Conservation (phyloP, 2,329 filamentous ascomycete species). For the Diatrype stigma region DNA sequence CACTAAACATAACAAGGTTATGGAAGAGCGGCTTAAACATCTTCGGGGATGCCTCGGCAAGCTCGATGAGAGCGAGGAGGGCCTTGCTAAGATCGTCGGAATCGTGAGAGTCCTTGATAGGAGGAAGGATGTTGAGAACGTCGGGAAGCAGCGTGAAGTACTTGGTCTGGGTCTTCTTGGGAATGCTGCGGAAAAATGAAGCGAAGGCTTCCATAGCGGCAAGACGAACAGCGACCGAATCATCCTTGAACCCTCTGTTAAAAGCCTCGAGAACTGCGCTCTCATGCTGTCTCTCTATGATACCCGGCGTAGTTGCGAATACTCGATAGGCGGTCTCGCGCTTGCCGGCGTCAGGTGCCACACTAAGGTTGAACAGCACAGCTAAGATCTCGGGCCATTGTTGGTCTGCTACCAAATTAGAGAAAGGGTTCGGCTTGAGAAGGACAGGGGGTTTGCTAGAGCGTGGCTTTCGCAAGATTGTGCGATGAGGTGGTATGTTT, state of each 20-base stretch:
- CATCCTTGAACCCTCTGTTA: conserved; percentile 86
- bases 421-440: not conserved
- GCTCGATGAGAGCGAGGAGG: conserved; percentile 84
- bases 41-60: conserved; percentile 89
- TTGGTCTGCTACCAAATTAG: conserved; percentile 54
- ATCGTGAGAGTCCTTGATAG: conserved; percentile 86
- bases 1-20: conserved; percentile 86
- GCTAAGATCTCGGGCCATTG: conserved; percentile 86
- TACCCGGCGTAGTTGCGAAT: conserved; percentile 88
- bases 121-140: conserved; percentile 89
- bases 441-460: not conserved
- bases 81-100: conserved; percentile 89
- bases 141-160: conserved; percentile 86
- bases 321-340: conserved; percentile 93
- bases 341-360: conserved; percentile 75
- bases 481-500: not conserved
- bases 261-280: conserved; percentile 86
- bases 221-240: conserved; percentile 77
- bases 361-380: conserved; percentile 84
- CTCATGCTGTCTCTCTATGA: conserved; percentile 95
- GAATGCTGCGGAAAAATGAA: conserved; percentile 87
- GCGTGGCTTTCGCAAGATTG: not conserved
- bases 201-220: conserved; percentile 96
- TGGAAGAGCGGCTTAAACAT: conserved; percentile 98
- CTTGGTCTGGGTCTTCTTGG: conserved; percentile 82